A percentile compares a stretch with the other conserved stretches of the same genome.
These are phyloP conservation scores for Fabrea salina DNA, from an alignment of 169 alveolate species.

Conservation along the genomic window DNA sequence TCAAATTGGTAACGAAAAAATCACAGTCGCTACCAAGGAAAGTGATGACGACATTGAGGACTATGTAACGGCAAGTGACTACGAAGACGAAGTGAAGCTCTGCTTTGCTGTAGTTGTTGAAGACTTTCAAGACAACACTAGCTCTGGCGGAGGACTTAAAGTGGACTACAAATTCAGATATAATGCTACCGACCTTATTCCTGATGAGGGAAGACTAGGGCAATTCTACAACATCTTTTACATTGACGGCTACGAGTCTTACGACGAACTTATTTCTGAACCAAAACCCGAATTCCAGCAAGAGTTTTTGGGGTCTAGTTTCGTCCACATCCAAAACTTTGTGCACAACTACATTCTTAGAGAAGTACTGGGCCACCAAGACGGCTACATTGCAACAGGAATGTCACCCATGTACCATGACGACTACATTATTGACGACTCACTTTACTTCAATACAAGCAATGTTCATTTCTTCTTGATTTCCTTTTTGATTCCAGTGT, in stretches of 20 bases:
- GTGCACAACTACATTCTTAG: not conserved
- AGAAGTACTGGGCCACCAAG: not conserved
- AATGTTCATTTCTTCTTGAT: not conserved
- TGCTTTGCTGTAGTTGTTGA: slow-evolving; percentile 35
- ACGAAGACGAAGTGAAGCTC: slow-evolving; percentile 19
- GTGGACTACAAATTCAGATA: not conserved
- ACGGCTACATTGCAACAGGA: not conserved
- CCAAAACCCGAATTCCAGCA: not conserved
- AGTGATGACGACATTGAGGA: slow-evolving; percentile 22
- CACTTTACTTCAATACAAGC: slow-evolving; percentile 42
- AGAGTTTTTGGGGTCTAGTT: not conserved
- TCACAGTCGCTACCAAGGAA: slow-evolving; percentile 63
- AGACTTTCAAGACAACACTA: slow-evolving; percentile 36
- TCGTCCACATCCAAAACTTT: not conserved
- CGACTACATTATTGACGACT: not conserved
- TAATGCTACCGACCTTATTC: slow-evolving; percentile 6
- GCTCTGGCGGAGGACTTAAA: not conserved
- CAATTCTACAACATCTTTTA: not conserved
- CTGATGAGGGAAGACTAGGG: not conserved
- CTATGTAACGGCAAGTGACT: not conserved
- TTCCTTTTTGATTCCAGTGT: slow-evolving; percentile 20
- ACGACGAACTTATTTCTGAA: not conserved
- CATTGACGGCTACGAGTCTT: not conserved
- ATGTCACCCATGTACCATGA: slow-evolving; percentile 13
- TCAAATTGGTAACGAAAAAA: slow-evolving; percentile 65